Evolutionary conservation across 1,284 basidiomycete genomes (phyloP), one percentile per base, ranked within the genome.

Genomic region (Tetrapyrgos nigripes): DNA sequence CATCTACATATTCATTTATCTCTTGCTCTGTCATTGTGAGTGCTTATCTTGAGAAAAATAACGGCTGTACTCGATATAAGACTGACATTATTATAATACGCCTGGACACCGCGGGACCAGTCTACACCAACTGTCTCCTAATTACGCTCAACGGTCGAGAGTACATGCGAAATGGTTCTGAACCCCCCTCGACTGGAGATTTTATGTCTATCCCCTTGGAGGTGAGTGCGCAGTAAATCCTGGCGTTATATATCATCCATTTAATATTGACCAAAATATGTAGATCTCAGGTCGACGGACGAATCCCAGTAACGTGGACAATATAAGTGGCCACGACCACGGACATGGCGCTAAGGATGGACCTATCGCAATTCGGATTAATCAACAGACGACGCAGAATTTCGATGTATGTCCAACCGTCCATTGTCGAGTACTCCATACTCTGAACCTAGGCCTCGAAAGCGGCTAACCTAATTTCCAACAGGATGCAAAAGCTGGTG

Each of bases 121-220:
- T 60, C n/a, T 60, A 60, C 45, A 60, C 59, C 13, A 60, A 60
- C 40, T 60, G 55, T 23, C 43, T 60, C n/a, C 51, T 60, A 21
- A 50, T 57, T 5, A 60, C 59, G 4, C 35, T 60, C 9, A 60
- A 60, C 29, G 55, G 44, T 11, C 48, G 59, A 43, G 50, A 57
- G 40, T 57, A 53, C 35, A 57, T 60, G 19, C 51, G 55, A 44
- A 45, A 56, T 28, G 59, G 50, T 26, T 57, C 55, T 26, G 27
- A 57, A 14, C 27, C 27, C 17, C 3, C 28, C 5, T 46, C 49
- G 13, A 44, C 48, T 1, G 55, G 35, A 13, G 51, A 51, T 46
- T 49, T 50, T 2, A 51, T 57, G 50, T 51, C 55, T 14, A 35
- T 51, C 6, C 55, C 55, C 13, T 4, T 40, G 5, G 37, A 40